These are phyloP conservation scores for Tubosaeta sp. DNA, from an alignment of 768 basidiomycete species.

Conservation along the genomic window DNA sequence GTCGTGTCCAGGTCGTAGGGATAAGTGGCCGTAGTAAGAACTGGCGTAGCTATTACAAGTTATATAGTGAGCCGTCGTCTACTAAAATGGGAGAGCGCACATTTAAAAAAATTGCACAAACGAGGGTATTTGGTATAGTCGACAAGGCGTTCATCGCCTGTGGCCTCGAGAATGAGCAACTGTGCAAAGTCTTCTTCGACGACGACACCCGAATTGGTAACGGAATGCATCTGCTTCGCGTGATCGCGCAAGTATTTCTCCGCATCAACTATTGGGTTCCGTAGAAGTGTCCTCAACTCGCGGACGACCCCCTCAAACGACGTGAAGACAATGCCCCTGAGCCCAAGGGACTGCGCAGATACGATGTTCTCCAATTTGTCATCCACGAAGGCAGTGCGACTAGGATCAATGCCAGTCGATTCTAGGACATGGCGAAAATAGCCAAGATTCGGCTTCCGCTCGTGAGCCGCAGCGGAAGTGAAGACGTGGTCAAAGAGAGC, in stretches of 20 bases:
- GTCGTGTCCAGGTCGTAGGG: constrained; percentile 20
- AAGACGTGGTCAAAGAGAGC: constrained; percentile 18
- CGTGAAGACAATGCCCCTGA: constrained; percentile 19
- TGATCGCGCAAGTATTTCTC: constrained; percentile 11
- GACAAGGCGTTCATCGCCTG: constrained; percentile 13
- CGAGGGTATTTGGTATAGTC: constrained; percentile 18
- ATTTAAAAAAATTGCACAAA: constrained; percentile 20
- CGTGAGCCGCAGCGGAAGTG: constrained; percentile 14
- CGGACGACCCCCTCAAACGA: constrained; percentile 14
- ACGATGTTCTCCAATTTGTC: constrained; percentile 22
- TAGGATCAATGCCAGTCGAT: constrained; percentile 15
- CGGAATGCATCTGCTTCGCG: constrained; percentile 16
- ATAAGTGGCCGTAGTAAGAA: constrained; percentile 9
- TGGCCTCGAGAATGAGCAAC: constrained; percentile 19
- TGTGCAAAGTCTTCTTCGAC: constrained; percentile 22
- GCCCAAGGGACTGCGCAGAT: constrained; percentile 17
- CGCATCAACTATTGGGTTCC: constrained; percentile 14
- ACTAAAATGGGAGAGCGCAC: neutral
- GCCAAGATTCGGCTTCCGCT: constrained; percentile 22
- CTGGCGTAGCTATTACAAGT: constrained; percentile 2
- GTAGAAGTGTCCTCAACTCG: constrained; percentile 13
- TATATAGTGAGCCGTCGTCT: neutral
- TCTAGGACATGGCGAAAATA: constrained; percentile 16
- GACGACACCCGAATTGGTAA: constrained; percentile 12
- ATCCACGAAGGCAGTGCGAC: constrained; percentile 22